These are phyloP conservation scores for Alternaria triticina DNA, from an alignment of 2,329 filamentous ascomycete species.

Conservation along the genomic window DNA sequence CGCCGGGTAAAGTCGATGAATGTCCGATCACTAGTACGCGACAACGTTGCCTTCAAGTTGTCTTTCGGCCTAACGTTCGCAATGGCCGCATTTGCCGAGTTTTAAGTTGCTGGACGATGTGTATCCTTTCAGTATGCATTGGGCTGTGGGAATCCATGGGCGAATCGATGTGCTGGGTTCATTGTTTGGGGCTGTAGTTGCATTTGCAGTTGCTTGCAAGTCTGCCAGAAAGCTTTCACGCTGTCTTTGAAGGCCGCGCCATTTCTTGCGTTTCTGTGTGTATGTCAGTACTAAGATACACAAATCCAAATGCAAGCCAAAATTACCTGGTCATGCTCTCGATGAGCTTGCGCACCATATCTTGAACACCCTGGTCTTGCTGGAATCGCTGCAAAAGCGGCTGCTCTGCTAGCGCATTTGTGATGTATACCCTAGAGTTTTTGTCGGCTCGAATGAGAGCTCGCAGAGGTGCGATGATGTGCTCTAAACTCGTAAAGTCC, in stretches of 20 bases:
- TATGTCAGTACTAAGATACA: constrained; percentile 24
- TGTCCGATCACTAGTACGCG: constrained; percentile 59
- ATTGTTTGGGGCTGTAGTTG: constrained; percentile 41
- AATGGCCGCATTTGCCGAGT: constrained; percentile 68
- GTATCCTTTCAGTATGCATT: constrained; percentile 5
- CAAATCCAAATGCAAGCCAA: background rate
- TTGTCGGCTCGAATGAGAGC: constrained; percentile 41
- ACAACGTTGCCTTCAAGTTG: constrained; percentile 69
- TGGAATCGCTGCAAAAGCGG: constrained; percentile 38
- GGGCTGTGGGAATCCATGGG: constrained; percentile 9
- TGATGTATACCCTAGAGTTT: constrained; percentile 41
- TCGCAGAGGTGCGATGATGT: constrained; percentile 41
- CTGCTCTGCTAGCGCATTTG: constrained; percentile 36
- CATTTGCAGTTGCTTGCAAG: constrained; percentile 46
- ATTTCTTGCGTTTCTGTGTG: constrained; percentile 44
- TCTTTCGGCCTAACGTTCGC: constrained; percentile 77
- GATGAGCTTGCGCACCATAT: constrained; percentile 42
- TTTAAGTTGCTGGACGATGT: constrained; percentile 46
- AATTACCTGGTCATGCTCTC: constrained; percentile 43
- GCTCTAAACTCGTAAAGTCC: constrained; percentile 42
- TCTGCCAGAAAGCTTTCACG: constrained; percentile 45
- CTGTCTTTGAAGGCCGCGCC: constrained; percentile 43
- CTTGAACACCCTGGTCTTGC: constrained; percentile 35
- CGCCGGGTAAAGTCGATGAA: constrained; percentile 59
- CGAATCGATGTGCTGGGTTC: constrained; percentile 36